Conservation (phyloP, 768 basidiomycete genomes). For the Tulasnella sp. region DNA sequence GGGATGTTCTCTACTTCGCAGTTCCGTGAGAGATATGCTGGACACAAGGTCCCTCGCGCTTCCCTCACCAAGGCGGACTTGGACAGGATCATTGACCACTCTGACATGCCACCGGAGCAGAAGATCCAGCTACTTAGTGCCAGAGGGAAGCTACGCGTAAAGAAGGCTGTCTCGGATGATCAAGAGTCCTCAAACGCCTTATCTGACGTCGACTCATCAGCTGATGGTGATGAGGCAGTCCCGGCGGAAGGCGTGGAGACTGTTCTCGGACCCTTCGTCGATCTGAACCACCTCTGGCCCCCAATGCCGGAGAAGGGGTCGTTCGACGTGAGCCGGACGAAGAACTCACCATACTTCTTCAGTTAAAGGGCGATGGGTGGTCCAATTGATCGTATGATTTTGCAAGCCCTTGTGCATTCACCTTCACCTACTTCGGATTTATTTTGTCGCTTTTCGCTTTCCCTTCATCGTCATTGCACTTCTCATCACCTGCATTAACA, state of each 20-base stretch:
- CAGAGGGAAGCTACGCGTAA: not conserved
- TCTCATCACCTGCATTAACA: too few relatives aligned
- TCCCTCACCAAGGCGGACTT: slow-evolving; percentile 28
- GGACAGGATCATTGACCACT: slow-evolving; percentile 4
- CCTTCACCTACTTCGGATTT: too few relatives aligned
- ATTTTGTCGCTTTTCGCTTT: too few relatives aligned
- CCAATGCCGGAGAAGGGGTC: slow-evolving; percentile 73
- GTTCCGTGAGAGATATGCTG: slow-evolving; percentile 71
- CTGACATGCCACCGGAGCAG: not conserved
- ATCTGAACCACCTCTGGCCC: slow-evolving; percentile 64
- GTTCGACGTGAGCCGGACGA: slow-evolving; percentile 77
- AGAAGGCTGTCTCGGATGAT: not conserved
- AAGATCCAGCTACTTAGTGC: too few relatives aligned
- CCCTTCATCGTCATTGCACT: too few relatives aligned
- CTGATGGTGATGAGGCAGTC: slow-evolving; percentile 17
- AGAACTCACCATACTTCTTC: slow-evolving; percentile 85
- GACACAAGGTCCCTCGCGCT: slow-evolving; percentile 52
- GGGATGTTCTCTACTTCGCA: slow-evolving; percentile 23
- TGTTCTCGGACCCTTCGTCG: slow-evolving; percentile 41
- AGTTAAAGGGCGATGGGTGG: not conserved
- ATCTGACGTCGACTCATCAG: not conserved
- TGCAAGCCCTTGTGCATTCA: too few relatives aligned
- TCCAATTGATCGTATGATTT: too few relatives aligned
- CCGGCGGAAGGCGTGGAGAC: slow-evolving; percentile 7
- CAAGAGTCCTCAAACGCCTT: too few relatives aligned